phyloP scores from a whole-genome alignment of 768 basidiomycete genomes.

The Suillus plorans region DNA sequence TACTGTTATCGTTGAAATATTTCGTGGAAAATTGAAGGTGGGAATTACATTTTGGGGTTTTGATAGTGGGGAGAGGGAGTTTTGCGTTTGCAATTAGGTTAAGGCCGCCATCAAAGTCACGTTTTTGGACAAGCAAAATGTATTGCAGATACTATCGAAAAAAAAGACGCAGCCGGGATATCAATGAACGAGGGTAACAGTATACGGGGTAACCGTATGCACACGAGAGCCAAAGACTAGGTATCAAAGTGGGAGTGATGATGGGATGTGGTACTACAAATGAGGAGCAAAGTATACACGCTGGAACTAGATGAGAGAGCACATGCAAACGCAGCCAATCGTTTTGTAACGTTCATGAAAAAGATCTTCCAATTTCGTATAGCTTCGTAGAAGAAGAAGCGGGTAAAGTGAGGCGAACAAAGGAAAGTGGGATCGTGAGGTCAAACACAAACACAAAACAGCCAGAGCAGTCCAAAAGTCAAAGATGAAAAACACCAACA shows the following conservation, averaged over 20 bases:
- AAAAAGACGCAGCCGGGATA: constrained; percentile 25
- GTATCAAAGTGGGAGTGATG: constrained; percentile 35
- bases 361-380: constrained; percentile 36
- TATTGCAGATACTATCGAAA: constrained; percentile 17
- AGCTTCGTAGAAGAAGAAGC: constrained; percentile 27
- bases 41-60: no score
- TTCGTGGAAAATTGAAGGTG: not conserved
- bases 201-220: constrained; percentile 40
- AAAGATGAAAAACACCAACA: constrained; percentile 23
- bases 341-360: constrained; percentile 34
- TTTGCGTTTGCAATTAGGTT: not conserved
- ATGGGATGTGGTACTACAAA: constrained; percentile 36
- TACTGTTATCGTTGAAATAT: not conserved
- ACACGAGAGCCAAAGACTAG: constrained; percentile 23
- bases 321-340: constrained; percentile 35
- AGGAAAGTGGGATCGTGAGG: constrained; percentile 35
- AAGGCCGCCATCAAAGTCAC: no score
- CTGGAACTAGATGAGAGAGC: constrained; percentile 33
- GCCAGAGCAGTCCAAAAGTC: constrained; percentile 27
- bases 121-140: constrained; percentile 5
- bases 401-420: constrained; percentile 19
- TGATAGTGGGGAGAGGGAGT: not conserved
- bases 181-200: constrained; percentile 33
- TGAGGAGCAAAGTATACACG: constrained; percentile 37
- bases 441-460: constrained; percentile 24